Evolutionary conservation across 768 basidiomycete species (phyloP), one percentile per base, ranked within the genome.

Genomic region (Psilocybe azurescens): DNA sequence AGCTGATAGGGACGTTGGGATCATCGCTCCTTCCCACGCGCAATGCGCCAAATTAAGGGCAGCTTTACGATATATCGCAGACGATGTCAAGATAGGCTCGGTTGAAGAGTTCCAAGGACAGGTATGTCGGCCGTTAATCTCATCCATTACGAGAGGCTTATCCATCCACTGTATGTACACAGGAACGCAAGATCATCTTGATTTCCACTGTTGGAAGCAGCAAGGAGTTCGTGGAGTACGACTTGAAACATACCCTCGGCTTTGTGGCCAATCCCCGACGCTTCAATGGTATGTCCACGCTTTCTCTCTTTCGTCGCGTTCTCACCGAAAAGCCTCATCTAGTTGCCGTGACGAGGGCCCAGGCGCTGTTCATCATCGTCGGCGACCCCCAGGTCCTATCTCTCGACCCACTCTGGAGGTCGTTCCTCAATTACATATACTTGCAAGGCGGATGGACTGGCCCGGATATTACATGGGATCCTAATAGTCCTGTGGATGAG

Each of bases 101-200:
- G 86, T 87, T 1, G 88, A 89, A 65, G 86, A 87, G 60, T 88
- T 87, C 73, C 87, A 89, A 70, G 88, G 87, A 7, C 84, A 87
- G 73, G 85, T 83, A 52, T 33, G 60, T 63, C 38, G 33, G 32
- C 47, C 33, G 16, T 33, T 16, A 44, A 44, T 44, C 41, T 44
- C 14, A 16, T 5, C 41, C 8, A 28, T 18, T 13, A 13, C 41
- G 41, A 44, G 11, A 44, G 13, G 13, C 41, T 44, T 16, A 44
- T 44, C 13, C 38, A 16, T 14, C 1, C 5, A 18, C 41, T 16
- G 13, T 44, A 44, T 44, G n/a, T 30, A 38, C 16, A 20, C 49
- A 87, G 84, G 86, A 88, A 71, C 80, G 84, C 8, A 75, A 76
- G 5, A 81, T 86, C 0, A 83, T 88, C 36, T 82, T 88, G 46